phyloP scores from a whole-genome alignment of 306 rosid species.

The Quillaja saponaria region DNA sequence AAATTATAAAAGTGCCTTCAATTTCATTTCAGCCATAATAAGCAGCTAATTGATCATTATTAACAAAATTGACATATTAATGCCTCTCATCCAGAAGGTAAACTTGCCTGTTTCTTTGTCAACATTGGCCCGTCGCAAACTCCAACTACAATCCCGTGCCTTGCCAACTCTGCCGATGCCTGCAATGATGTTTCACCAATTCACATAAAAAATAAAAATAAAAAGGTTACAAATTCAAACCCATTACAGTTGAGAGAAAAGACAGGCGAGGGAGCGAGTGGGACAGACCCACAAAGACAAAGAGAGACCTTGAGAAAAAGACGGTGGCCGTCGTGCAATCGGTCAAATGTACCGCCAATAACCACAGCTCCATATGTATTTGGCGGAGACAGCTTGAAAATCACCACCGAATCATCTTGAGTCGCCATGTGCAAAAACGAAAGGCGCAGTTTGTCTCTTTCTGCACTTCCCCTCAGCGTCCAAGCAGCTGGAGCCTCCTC shows the following conservation, averaged over 20 bases:
- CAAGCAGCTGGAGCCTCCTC: background rate
- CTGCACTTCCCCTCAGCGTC: background rate
- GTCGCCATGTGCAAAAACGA: constrained; percentile 43
- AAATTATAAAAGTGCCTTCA: background rate
- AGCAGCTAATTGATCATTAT: constrained; percentile 6
- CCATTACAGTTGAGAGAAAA: background rate
- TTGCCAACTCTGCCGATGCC: constrained; percentile 73
- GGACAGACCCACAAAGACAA: background rate
- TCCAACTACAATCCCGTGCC: constrained; percentile 70
- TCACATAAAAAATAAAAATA: background rate
- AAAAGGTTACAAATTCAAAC: too few relatives aligned
- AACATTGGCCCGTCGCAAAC: constrained; percentile 91
- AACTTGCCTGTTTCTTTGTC: constrained; percentile 62
- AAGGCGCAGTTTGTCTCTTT: background rate
- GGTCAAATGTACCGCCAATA: constrained; percentile 92
- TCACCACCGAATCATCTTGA: constrained; percentile 46
- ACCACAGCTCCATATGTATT: constrained; percentile 74
- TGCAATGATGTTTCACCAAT: constrained; percentile 30
- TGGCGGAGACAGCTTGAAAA: constrained; percentile 61
- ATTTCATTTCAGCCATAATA: constrained; percentile 4
- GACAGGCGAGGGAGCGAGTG: background rate
- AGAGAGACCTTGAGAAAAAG: constrained; percentile 75
- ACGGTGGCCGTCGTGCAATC: constrained; percentile 87
- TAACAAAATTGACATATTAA: background rate
- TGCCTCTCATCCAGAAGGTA: background rate